Evolutionary conservation across 2,329 filamentous ascomycete species (phyloP).

Genomic region (Zymoseptoria brevis): DNA sequence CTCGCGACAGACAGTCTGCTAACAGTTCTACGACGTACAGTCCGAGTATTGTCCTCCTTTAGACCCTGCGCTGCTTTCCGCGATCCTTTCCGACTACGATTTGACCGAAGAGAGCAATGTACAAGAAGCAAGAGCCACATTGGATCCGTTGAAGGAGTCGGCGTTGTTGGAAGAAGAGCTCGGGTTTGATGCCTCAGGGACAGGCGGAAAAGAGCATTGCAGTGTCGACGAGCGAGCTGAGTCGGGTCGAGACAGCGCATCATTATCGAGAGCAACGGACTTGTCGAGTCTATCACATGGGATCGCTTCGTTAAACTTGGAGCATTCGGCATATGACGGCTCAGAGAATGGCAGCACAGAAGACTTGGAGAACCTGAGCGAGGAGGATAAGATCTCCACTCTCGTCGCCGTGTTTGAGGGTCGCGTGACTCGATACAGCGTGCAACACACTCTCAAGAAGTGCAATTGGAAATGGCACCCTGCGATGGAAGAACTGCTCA

Average conservation of each 20-base stretch:
- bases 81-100: slow-evolving; percentile 68
- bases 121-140: slow-evolving; percentile 47
- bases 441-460: slow-evolving; percentile 60
- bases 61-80: slow-evolving; percentile 68
- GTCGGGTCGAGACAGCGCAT: slow-evolving; percentile 28
- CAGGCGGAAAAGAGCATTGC: slow-evolving; percentile 33
- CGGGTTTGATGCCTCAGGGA: slow-evolving; percentile 69
- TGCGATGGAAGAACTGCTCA: slow-evolving; percentile 74
- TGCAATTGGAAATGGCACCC: slow-evolving; percentile 57
- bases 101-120: slow-evolving; percentile 47
- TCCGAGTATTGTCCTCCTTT: slow-evolving; percentile 48
- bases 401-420: slow-evolving; percentile 65
- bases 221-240: slow-evolving; percentile 27
- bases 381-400: slow-evolving; percentile 54
- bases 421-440: slow-evolving; percentile 53
- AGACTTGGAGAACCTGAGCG: slow-evolving; percentile 37
- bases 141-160: slow-evolving; percentile 58
- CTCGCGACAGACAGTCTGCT: neutral
- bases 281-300: slow-evolving; percentile 43
- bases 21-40: neutral
- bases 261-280: slow-evolving; percentile 43
- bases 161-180: slow-evolving; percentile 58
- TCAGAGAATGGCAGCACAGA: slow-evolving; percentile 23
- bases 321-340: slow-evolving; percentile 11
- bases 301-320: slow-evolving; percentile 31